Conservation (phyloP, 1,139 yeast species). For the Blastobotrys ciferrii region DNA sequence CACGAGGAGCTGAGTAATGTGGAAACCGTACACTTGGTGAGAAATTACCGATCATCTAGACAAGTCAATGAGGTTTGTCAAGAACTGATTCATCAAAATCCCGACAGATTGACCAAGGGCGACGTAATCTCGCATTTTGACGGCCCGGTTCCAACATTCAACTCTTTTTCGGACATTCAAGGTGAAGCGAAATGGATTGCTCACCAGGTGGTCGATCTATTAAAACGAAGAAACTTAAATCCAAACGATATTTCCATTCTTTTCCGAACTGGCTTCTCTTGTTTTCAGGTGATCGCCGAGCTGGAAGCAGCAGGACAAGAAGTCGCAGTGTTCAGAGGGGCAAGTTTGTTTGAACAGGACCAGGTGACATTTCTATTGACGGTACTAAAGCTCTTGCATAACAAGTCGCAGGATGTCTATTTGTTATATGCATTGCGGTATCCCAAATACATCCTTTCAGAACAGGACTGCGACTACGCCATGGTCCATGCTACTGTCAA, state of each 20-base stretch:
- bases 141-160: neutral
- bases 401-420: constrained; percentile 14
- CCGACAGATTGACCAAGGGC: constrained; percentile 7
- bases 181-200: constrained; percentile 24
- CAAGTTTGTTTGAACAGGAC: constrained; percentile 7
- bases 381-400: constrained; percentile 8
- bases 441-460: constrained; percentile 15
- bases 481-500: constrained; percentile 8
- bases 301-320: neutral
- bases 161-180: constrained; percentile 5
- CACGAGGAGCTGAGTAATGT: constrained; percentile 42
- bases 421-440: constrained; percentile 15
- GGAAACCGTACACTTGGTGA: constrained; percentile 48
- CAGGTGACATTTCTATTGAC: constrained; percentile 5
- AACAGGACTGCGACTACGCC: constrained; percentile 12
- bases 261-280: constrained; percentile 16
- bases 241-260: constrained; percentile 25
- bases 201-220: constrained; percentile 11
- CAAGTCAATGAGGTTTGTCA: constrained; percentile 67
- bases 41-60: constrained; percentile 78
- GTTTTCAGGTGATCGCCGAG: constrained; percentile 1
- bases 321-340: constrained; percentile 6
- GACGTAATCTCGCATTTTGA: constrained; percentile 4
- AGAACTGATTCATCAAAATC: constrained; percentile 60
- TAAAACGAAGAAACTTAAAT: constrained; percentile 12